These are phyloP conservation scores for Colletotrichum spinosum DNA, from an alignment of 2,329 filamentous ascomycete species.

Conservation along the genomic window DNA sequence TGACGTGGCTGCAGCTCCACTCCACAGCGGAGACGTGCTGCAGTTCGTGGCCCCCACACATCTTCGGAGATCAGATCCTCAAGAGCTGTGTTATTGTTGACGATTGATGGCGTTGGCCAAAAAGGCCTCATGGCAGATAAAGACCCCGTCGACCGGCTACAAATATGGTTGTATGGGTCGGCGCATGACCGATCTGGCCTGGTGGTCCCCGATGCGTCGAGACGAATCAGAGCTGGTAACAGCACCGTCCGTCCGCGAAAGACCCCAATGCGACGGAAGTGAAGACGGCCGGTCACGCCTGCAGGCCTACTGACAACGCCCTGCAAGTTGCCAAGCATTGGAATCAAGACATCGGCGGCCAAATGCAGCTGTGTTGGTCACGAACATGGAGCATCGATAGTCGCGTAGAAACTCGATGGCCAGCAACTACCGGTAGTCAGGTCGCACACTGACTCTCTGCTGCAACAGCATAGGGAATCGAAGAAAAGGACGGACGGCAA, in stretches of 20 bases:
- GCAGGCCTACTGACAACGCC: neutral
- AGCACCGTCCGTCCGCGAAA: constrained; percentile 17
- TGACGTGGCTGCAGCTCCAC: constrained; percentile 23
- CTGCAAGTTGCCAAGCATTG: constrained; percentile 4
- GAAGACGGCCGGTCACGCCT: constrained; percentile 1
- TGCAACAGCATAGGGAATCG: neutral
- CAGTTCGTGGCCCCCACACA: constrained; percentile 10
- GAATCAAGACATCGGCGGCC: constrained; percentile 2
- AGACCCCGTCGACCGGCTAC: constrained; percentile 14
- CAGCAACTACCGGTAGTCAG: too few species aligned
- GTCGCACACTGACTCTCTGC: too few species aligned
- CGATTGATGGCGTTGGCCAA: neutral
- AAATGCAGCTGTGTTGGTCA: constrained; percentile 1
- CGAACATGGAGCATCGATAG: too few species aligned
- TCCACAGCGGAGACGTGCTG: constrained; percentile 21
- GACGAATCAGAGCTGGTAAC: constrained; percentile 15
- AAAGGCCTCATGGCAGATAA: neutral
- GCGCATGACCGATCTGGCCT: constrained; percentile 20
- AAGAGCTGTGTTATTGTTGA: neutral
- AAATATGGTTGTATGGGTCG: neutral
- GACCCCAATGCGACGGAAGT: constrained; percentile 15
- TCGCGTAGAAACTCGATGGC: too few species aligned
- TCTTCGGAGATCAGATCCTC: constrained; percentile 15
- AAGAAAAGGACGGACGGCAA: constrained; percentile 13
- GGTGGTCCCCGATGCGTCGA: constrained; percentile 17